These are phyloP conservation scores for Xylaria sp. DNA, from an alignment of 2,329 filamentous ascomycete species.

Conservation along the genomic window DNA sequence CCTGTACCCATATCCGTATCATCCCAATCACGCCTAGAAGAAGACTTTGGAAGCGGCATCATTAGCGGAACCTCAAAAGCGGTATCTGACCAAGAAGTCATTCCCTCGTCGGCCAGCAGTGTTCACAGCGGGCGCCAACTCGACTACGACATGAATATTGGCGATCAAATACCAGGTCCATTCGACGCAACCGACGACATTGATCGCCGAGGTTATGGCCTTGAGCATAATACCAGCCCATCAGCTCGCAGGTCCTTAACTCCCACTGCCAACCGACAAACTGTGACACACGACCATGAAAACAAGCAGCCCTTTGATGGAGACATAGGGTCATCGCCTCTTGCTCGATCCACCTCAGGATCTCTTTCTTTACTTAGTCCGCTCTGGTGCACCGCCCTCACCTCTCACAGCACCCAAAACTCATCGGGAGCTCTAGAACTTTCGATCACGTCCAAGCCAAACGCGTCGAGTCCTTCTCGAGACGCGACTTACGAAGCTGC, in stretches of 20 bases:
- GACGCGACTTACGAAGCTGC: slow-evolving; percentile 58
- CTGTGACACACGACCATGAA: slow-evolving; percentile 33
- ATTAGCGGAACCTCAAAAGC: slow-evolving; percentile 45
- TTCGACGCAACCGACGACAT: slow-evolving; percentile 34
- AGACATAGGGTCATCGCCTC: slow-evolving; percentile 10
- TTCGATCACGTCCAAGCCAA: slow-evolving; percentile 47
- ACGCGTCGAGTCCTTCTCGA: slow-evolving; percentile 34
- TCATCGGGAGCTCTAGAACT: slow-evolving; percentile 47
- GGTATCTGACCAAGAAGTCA: slow-evolving; percentile 49
- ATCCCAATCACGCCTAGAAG: slow-evolving; percentile 23
- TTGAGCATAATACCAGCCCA: not conserved
- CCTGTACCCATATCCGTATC: slow-evolving; percentile 21
- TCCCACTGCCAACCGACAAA: slow-evolving; percentile 6
- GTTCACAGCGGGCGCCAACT: slow-evolving; percentile 62
- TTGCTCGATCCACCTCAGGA: slow-evolving; percentile 36
- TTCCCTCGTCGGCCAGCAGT: slow-evolving; percentile 56
- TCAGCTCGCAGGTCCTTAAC: slow-evolving; percentile 13
- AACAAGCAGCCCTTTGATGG: not conserved
- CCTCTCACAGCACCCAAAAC: slow-evolving; percentile 53
- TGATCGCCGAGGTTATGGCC: not conserved
- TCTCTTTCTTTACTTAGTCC: slow-evolving; percentile 48
- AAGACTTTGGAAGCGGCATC: slow-evolving; percentile 37
- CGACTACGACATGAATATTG: slow-evolving; percentile 56
- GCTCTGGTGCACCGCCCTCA: slow-evolving; percentile 56
- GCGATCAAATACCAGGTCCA: slow-evolving; percentile 45